Percentiles rank a stretch among this genome's conserved stretches.
Conservation (phyloP, 345 rosid species). For the Pelargonium nanum region DNA sequence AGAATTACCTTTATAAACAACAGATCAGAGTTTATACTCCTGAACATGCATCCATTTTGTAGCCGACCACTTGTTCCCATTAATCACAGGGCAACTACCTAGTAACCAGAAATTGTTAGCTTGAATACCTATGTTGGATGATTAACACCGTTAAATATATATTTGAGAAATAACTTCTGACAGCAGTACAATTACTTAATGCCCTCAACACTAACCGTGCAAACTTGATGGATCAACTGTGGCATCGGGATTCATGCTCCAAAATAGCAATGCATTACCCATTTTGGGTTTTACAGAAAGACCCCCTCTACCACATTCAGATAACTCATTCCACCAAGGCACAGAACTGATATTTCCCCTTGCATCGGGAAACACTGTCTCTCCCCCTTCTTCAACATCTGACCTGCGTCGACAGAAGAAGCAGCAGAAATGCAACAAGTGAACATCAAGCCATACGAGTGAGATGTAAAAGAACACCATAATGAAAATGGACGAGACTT, state of each 20-base stretch:
- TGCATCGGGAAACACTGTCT: constrained; percentile 79
- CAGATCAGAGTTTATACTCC: constrained; percentile 4
- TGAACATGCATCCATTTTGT: constrained; percentile 19
- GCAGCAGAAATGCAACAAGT: neutral
- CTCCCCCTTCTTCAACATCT: constrained; percentile 97
- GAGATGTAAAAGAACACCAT: neutral
- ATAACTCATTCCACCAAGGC: constrained; percentile 73
- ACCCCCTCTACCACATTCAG: constrained; percentile 74
- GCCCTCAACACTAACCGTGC: constrained; percentile 42
- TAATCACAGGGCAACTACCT: constrained; percentile 20
- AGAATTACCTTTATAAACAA: neutral
- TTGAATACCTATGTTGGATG: neutral
- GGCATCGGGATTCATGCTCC: constrained; percentile 94
- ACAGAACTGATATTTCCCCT: constrained; percentile 50
- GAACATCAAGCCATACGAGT: neutral
- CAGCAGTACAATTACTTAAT: neutral
- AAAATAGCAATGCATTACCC: constrained; percentile 83
- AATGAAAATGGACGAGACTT: constrained; percentile 14
- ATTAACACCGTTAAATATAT: neutral
- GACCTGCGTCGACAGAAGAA: constrained; percentile 36
- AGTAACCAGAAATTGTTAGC: neutral
- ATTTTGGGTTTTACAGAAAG: constrained; percentile 67
- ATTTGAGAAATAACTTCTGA: neutral
- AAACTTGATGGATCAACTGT: constrained; percentile 75
- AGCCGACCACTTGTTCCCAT: constrained; percentile 21